Evolutionary conservation across 306 rosid species (phyloP), one percentile per base, ranked within the genome.

Genomic region (Quercus parvula): DNA sequence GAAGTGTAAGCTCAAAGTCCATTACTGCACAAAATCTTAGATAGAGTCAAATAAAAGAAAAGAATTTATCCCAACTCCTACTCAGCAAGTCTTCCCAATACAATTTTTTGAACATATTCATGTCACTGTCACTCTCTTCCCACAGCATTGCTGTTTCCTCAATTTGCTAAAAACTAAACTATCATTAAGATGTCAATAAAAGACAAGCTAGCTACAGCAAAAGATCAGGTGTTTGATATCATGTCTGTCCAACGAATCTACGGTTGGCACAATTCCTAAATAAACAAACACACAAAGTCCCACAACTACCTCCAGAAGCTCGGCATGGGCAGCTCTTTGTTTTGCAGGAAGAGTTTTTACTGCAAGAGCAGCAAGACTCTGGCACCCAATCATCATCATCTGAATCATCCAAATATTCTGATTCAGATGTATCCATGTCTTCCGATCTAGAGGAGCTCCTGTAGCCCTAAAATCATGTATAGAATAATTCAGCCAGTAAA

Each of bases 381-480:
- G 74, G 77, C 69, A 70, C 80, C 92, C 88, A 88, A 5, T 90
- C 93, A 0, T 83, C 87, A 69, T 86, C 89, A 1, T 83, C 84
- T 44, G 85, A 88, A 5, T 66, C 72, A 33, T 80, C 90, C 51
- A 85, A 83, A 31, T 31, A 4, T 55, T 93, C 93, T 5, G 94
- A 86, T 30, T 89, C 96, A 22, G 94, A 89, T 44, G 75, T 87
- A 77, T 92, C 94, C 97, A 94, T 94, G 83, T 92, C 98, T 82
- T 92, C 96, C 28, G 63, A 67, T 64, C 81, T 59, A 35, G 80
- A 56, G 54, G 96, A 92, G 49, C 46, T 81, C 55, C 90, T 85
- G 59, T 75, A 55, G 70, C 91, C 97, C 98, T 94, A 25, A 19
- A 79, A 77, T 66, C 76, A 75, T 15, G 62, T 25, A 58, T 46